Evolutionary conservation across 2,329 filamentous ascomycete genomes (phyloP).

Genomic region (Elsinoe batatas): DNA sequence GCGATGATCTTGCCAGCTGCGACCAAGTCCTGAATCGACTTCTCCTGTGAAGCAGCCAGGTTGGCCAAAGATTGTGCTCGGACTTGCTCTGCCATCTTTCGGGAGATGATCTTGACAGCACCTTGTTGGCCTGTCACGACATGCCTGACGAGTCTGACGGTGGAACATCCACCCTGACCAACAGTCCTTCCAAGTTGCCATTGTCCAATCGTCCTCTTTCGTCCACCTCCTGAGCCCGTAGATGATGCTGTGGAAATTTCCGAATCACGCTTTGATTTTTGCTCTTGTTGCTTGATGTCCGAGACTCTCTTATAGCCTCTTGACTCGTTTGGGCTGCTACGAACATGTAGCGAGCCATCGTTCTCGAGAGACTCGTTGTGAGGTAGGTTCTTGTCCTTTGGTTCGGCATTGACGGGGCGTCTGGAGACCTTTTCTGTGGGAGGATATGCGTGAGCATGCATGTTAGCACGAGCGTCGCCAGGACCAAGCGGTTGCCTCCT

Average conservation of each 20-base stretch:
- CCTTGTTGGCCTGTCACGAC: slow-evolving; percentile 64
- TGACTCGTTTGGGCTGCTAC: slow-evolving; percentile 25
- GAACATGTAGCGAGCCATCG: slow-evolving; percentile 31
- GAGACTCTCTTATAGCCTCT: slow-evolving; percentile 46
- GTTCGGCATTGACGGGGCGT: slow-evolving; percentile 14
- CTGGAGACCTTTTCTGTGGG: slow-evolving; percentile 17
- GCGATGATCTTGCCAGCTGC: slow-evolving; percentile 55
- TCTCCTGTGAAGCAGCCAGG: slow-evolving; percentile 50
- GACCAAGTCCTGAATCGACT: slow-evolving; percentile 35
- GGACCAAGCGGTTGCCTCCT: slow-evolving; percentile 17
- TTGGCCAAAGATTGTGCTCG: slow-evolving; percentile 79
- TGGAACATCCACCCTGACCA: slow-evolving; percentile 79
- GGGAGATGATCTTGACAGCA: slow-evolving; percentile 92
- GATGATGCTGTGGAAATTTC: slow-evolving; percentile 48
- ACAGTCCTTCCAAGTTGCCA: slow-evolving; percentile 88
- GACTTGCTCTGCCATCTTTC: slow-evolving; percentile 63
- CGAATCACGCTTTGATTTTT: slow-evolving; percentile 41
- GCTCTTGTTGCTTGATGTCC: slow-evolving; percentile 37
- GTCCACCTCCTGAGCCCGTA: slow-evolving; percentile 39
- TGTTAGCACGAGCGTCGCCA: slow-evolving; percentile 17
- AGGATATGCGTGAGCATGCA: slow-evolving; percentile 12
- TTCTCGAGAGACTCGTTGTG: slow-evolving; percentile 39
- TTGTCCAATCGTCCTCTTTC: slow-evolving; percentile 73
- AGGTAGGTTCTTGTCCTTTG: slow-evolving; percentile 22
- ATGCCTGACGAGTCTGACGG: slow-evolving; percentile 79